Percentiles rank a stretch among this genome's conserved stretches.
These are phyloP conservation scores for Aspergillus sp. DNA, from an alignment of 2,329 filamentous ascomycete species.

Conservation along the genomic window DNA sequence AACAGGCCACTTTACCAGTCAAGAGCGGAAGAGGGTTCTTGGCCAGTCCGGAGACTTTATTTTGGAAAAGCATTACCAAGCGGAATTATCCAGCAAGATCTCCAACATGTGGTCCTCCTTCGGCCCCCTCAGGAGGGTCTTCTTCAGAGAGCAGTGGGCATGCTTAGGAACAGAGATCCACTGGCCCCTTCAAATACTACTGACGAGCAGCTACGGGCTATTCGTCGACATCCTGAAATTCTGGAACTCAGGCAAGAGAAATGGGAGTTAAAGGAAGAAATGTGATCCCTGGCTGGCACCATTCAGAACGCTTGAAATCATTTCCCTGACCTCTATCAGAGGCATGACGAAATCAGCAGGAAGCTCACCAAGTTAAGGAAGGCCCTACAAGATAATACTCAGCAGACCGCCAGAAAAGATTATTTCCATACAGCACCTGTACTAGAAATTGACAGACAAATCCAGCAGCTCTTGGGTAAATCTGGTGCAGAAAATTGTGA, in stretches of 20 bases:
- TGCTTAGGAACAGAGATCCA: slow-evolving; percentile 8
- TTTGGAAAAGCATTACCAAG: background rate
- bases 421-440: slow-evolving; percentile 9
- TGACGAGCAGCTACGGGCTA: background rate
- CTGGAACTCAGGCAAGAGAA: background rate
- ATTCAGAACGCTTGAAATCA: background rate
- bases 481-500: slow-evolving; percentile 59
- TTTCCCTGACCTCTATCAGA: background rate
- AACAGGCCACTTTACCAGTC: background rate
- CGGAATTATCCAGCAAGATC: background rate
- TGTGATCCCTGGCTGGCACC: background rate
- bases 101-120: background rate
- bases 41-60: background rate
- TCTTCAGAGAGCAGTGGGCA: background rate
- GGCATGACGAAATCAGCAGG: background rate
- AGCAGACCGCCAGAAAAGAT: slow-evolving; percentile 4
- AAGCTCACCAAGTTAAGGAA: background rate
- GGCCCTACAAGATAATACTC: background rate
- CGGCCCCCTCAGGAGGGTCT: background rate
- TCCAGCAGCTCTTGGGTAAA: slow-evolving; percentile 18
- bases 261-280: background rate
- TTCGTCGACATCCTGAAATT: background rate
- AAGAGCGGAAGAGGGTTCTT: background rate
- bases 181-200: background rate
- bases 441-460: slow-evolving; percentile 19